phyloP scores from a whole-genome alignment of 1,284 basidiomycete genomes.

The Malassezia cuniculi region DNA sequence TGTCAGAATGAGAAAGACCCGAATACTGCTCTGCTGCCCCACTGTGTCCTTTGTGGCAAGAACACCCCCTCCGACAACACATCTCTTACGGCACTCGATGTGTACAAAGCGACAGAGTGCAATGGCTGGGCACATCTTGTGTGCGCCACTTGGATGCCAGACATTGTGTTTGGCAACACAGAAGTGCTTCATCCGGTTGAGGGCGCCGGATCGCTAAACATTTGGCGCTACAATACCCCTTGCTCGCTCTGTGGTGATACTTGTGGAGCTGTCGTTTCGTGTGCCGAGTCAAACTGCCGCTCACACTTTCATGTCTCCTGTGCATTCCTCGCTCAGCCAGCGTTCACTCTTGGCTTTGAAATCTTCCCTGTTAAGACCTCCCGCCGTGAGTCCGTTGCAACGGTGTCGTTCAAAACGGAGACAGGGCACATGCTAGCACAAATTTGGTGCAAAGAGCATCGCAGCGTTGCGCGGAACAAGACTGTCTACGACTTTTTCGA shows the following conservation, averaged over 20 bases:
- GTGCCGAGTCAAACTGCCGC: slow-evolving; percentile 57
- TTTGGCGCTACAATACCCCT: slow-evolving; percentile 41
- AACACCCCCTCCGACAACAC: neutral
- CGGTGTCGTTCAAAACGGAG: slow-evolving; percentile 72
- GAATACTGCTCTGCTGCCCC: slow-evolving; percentile 25
- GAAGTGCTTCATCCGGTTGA: slow-evolving; percentile 63
- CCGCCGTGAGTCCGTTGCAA: slow-evolving; percentile 48
- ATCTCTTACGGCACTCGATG: slow-evolving; percentile 53
- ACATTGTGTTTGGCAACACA: slow-evolving; percentile 66
- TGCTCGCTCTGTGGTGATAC: slow-evolving; percentile 54
- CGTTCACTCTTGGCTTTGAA: slow-evolving; percentile 74
- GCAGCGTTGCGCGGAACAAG: slow-evolving; percentile 51
- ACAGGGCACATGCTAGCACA: slow-evolving; percentile 68
- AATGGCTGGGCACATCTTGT: slow-evolving; percentile 82
- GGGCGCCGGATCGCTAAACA: slow-evolving; percentile 63
- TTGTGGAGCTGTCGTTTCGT: slow-evolving; percentile 65
- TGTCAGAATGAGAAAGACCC: slow-evolving; percentile 35
- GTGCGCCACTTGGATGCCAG: slow-evolving; percentile 75
- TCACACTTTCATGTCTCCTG: slow-evolving; percentile 75
- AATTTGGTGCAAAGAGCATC: slow-evolving; percentile 70
- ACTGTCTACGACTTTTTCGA: slow-evolving; percentile 70
- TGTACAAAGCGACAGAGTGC: slow-evolving; percentile 82
- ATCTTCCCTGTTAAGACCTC: slow-evolving; percentile 57
- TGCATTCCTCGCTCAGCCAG: slow-evolving; percentile 61
- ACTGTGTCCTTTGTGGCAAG: slow-evolving; percentile 30